These are phyloP conservation scores for Hortaea werneckii DNA, from an alignment of 2,329 filamentous ascomycete species.

Conservation along the genomic window DNA sequence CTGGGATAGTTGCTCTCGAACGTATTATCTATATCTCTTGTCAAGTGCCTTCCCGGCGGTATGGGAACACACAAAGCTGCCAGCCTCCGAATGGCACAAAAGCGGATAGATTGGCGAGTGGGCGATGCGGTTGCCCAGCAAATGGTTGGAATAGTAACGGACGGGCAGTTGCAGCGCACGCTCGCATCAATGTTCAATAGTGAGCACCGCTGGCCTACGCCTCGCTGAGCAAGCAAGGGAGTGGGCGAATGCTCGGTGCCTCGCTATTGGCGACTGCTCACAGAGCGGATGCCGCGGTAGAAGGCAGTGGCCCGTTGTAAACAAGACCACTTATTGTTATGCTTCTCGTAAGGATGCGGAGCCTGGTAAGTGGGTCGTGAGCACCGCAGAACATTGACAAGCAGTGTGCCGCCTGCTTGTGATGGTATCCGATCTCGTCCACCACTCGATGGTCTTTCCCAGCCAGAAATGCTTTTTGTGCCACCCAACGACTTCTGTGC, in stretches of 20 bases:
- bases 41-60: constrained; percentile 2
- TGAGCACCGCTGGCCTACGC: constrained; percentile 1
- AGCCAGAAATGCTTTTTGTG: too few species aligned
- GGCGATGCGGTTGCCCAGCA: constrained; percentile 6
- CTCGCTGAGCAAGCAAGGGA: constrained; percentile 1
- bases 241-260: not conserved
- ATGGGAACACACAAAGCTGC: constrained; percentile 9
- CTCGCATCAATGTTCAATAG: constrained; percentile 3
- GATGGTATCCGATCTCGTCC: not conserved
- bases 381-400: not conserved
- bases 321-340: not conserved
- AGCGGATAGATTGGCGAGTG: constrained; percentile 13
- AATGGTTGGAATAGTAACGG: constrained; percentile 2
- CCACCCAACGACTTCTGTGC: too few species aligned
- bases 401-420: not conserved
- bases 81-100: constrained; percentile 8
- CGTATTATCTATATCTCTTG: not conserved
- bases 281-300: not conserved
- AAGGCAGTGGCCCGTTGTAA: not conserved
- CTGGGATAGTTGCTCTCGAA: not conserved
- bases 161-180: constrained; percentile 2
- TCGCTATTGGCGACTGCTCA: constrained; percentile 3
- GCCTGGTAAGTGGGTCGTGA: not conserved
- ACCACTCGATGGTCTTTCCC: too few species aligned
- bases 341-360: not conserved